Evolutionary conservation across 2,329 filamentous ascomycete genomes (phyloP).

Genomic region (Cladosporium velox): DNA sequence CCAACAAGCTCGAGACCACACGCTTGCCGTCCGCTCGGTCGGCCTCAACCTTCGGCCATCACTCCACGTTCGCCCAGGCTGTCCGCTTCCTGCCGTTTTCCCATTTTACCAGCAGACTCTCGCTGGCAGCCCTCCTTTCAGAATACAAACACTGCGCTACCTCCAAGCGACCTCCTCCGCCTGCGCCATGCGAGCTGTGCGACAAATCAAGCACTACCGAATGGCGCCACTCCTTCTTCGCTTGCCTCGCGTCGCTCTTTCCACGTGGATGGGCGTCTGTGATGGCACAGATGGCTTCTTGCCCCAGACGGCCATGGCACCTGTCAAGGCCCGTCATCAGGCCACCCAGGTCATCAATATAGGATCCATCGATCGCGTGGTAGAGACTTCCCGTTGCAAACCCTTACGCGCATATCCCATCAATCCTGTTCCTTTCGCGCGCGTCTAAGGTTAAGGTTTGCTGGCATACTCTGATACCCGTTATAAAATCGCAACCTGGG

Average conservation of each 20-base stretch:
- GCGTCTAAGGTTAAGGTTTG: background rate
- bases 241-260: background rate
- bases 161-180: background rate
- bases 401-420: background rate
- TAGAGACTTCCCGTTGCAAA: background rate
- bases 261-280: background rate
- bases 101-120: background rate
- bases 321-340: background rate
- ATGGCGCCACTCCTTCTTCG: background rate
- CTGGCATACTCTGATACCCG: background rate
- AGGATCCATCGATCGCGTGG: background rate
- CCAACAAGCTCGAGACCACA: background rate
- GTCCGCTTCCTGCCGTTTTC: background rate
- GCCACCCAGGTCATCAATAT: background rate
- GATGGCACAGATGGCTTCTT: background rate
- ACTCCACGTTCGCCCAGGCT: constrained; percentile 1
- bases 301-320: background rate
- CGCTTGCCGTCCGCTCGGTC: background rate
- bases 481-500: background rate
- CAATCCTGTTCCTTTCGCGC: background rate
- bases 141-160: background rate
- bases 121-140: background rate
- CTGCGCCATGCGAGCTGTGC: background rate
- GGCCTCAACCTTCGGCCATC: constrained; percentile 11
- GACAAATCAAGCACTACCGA: background rate